Evolutionary conservation across 2,329 filamentous ascomycete species (phyloP).

Genomic region (Dothistroma pini): DNA sequence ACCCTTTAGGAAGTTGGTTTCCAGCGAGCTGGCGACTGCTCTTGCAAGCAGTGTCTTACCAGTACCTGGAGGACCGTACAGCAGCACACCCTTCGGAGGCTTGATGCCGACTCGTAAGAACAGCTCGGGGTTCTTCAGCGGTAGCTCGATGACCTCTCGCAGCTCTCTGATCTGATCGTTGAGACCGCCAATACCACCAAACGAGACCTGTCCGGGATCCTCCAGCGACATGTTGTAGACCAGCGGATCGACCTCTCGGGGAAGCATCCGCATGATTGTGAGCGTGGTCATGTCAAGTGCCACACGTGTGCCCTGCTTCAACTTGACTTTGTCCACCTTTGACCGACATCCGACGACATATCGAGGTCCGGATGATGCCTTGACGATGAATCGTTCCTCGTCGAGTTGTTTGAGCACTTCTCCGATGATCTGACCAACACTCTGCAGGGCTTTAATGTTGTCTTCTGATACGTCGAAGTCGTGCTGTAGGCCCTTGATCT

Average conservation of each 20-base stretch:
- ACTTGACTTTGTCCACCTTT: constrained; percentile 94
- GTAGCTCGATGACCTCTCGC: constrained; percentile 94
- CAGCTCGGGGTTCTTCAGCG: constrained; percentile 96
- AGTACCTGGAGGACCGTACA: constrained; percentile 94
- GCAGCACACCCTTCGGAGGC: constrained; percentile 91
- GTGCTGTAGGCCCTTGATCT: constrained; percentile 92
- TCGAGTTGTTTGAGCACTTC: constrained; percentile 98
- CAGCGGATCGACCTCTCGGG: constrained; percentile 93
- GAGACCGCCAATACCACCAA: constrained; percentile 92
- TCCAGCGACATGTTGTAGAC: constrained; percentile 99
- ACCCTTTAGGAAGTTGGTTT: constrained; percentile 99
- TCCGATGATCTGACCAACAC: constrained; percentile 98
- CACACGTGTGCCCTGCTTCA: constrained; percentile 97
- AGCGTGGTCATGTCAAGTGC: constrained; percentile 99
- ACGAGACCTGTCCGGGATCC: constrained; percentile 95
- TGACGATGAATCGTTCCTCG: constrained; percentile 98
- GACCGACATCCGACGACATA: constrained; percentile 98
- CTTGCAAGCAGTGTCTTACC: constrained; percentile 93
- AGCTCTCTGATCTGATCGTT: constrained; percentile 98
- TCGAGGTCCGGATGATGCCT: constrained; percentile 92
- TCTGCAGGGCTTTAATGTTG: constrained; percentile 99
- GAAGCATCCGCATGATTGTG: constrained; percentile 99
- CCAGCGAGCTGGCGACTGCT: constrained; percentile 91
- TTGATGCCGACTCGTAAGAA: constrained; percentile 98
- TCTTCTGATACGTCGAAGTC: constrained; percentile 98